These are phyloP conservation scores for Cladosporium sp. DNA, from an alignment of 2,329 filamentous ascomycete genomes.

Conservation along the genomic window DNA sequence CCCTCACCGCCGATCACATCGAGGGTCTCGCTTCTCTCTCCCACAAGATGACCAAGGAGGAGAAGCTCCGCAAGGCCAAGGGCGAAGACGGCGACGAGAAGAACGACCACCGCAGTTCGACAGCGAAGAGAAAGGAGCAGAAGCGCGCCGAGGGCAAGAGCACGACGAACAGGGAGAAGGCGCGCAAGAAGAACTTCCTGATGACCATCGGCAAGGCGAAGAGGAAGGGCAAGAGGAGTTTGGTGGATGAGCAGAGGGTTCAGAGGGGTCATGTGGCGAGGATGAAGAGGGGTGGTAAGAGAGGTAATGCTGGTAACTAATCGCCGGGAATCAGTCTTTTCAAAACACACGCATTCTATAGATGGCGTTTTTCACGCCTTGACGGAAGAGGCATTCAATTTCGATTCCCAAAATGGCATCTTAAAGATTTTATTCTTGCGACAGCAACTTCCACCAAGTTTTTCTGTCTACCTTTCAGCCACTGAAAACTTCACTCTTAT, in stretches of 20 bases:
- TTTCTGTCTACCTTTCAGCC: too few species aligned
- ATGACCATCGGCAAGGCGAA: constrained; percentile 98
- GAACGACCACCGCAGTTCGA: constrained; percentile 75
- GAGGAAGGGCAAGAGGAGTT: constrained; percentile 89
- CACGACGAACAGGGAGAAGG: constrained; percentile 96
- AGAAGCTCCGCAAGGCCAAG: constrained; percentile 76
- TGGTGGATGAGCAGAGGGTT: constrained; percentile 78
- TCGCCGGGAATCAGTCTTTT: too few species aligned
- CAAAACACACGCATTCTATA: too few species aligned
- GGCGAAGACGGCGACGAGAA: constrained; percentile 68
- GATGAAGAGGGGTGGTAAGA: constrained; percentile 76
- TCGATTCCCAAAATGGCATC: too few species aligned
- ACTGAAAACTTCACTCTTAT: too few species aligned
- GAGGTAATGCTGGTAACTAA: constrained; percentile 55
- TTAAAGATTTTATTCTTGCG: too few species aligned
- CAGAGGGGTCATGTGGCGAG: constrained; percentile 77
- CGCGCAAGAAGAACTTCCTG: constrained; percentile 94
- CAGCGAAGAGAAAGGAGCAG: constrained; percentile 79
- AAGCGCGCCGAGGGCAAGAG: constrained; percentile 90
- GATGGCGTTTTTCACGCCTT: too few species aligned
- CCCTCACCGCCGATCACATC: constrained; percentile 88
- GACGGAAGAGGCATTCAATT: too few species aligned
- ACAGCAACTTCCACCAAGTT: too few species aligned
- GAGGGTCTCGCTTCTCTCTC: constrained; percentile 75
- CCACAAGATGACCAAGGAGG: constrained; percentile 83